Evolutionary conservation across 2,329 filamentous ascomycete genomes (phyloP), one percentile per base, ranked within the genome.

Genomic region (Keithomyces neogunnii): DNA sequence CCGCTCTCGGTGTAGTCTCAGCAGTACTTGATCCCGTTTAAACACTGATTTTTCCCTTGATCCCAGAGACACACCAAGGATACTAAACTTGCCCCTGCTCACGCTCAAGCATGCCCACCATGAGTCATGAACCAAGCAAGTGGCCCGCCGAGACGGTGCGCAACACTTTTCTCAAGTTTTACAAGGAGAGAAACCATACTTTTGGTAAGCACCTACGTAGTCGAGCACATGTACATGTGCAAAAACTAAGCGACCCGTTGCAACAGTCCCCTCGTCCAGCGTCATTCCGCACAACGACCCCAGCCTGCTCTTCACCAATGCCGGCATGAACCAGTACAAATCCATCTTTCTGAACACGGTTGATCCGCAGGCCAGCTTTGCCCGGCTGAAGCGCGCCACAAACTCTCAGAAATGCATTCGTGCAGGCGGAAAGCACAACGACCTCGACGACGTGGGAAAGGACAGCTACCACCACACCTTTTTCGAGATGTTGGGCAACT

Each of bases 321-420:
- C 93, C 63, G 93, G 93, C 69, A 97, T 97, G 93, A 96, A 97
- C 79, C 92, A 97, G 78, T 97, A 95, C 79, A 97, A 97, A 80
- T 84, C 92, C 61, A 96, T 99, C 64, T 99, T 99, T 77, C 79
- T 96, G 50, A 93, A 92, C 56, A 96, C 91, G 47, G 82, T 96
- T 63, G 87, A 92, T 69, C 88, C 89, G 64, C 82, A 88, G 47
- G 93, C 95, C 63, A 86, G 91, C 66, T 88, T 97, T 73, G 87
- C 88, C 59, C 80, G 82, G 61, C 74, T 96, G 67, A 96, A 95
- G 77, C 88, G 92, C 68, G 93, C 91, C 38, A 88, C 86, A 67
- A 95, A 99, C 71, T 88, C 89, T 39, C 93, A 99, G 68, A 99
- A 99, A 77, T 85, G 85, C 72, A 96, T 99, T 63, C 91, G 93